Conservation (phyloP, 2,329 filamentous ascomycete species). For the Pseudopyricularia javanii region DNA sequence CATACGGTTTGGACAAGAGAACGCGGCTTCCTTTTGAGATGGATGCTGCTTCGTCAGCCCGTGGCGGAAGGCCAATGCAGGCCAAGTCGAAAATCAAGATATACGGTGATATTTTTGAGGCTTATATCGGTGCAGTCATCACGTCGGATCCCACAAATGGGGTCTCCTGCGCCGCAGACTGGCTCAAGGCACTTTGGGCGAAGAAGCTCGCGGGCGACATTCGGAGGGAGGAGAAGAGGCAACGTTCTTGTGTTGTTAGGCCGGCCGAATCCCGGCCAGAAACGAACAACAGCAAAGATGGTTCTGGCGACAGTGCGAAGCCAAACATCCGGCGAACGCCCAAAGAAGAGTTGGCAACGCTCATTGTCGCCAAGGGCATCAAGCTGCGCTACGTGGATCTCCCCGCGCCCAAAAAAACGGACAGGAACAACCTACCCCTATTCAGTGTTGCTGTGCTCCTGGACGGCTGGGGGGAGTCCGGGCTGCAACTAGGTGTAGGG, state of each 20-base stretch:
- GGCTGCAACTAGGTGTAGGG: slow-evolving; percentile 46
- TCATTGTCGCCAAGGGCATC: slow-evolving; percentile 44
- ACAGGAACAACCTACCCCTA: slow-evolving; percentile 41
- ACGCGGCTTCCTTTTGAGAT: slow-evolving; percentile 43
- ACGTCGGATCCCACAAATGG: slow-evolving; percentile 54
- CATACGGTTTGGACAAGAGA: slow-evolving; percentile 58
- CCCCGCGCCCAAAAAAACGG: slow-evolving; percentile 35
- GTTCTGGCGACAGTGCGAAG: slow-evolving; percentile 5
- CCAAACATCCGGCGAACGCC: slow-evolving; percentile 18
- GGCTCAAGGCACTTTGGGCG: slow-evolving; percentile 67
- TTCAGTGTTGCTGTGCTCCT: slow-evolving; percentile 55
- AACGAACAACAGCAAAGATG: slow-evolving; percentile 1
- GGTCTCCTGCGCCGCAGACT: slow-evolving; percentile 46
- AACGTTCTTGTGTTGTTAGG: neutral
- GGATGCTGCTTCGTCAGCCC: slow-evolving; percentile 12
- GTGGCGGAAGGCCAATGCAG: slow-evolving; percentile 24
- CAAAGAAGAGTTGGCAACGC: slow-evolving; percentile 39
- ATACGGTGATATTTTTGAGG: slow-evolving; percentile 79
- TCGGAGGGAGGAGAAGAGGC: slow-evolving; percentile 20
- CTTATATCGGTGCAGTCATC: slow-evolving; percentile 72
- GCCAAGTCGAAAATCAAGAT: slow-evolving; percentile 55
- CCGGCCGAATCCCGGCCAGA: neutral
- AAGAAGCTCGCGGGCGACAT: slow-evolving; percentile 48
- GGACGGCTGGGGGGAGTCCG: slow-evolving; percentile 55
- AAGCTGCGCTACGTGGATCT: slow-evolving; percentile 50